Evolutionary conservation across 371 early-diverging fungal genomes (phyloP).

Genomic region (Mucor circinelloides): DNA sequence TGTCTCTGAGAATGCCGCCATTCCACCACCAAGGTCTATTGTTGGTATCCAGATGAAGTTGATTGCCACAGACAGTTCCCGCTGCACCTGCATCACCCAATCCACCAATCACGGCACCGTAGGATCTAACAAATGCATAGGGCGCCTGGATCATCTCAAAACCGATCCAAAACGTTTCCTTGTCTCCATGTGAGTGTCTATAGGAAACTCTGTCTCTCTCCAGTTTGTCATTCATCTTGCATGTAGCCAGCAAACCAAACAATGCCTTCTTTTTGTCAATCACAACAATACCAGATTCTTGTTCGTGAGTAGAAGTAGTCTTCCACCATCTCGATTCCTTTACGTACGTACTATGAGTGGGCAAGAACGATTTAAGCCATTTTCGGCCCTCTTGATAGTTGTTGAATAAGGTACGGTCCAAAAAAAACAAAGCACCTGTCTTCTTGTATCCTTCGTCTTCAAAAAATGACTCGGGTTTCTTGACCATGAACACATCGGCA

Average conservation of each 20-base stretch:
- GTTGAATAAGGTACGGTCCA: constrained; percentile 59
- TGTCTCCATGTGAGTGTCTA: constrained; percentile 50
- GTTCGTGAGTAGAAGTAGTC: constrained; percentile 52
- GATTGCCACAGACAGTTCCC: constrained; percentile 56
- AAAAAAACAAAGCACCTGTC: constrained; percentile 67
- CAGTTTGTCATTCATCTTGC: constrained; percentile 49
- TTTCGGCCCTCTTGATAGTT: constrained; percentile 35
- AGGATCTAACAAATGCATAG: constrained; percentile 55
- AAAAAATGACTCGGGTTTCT: constrained; percentile 62
- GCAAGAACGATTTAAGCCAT: constrained; percentile 54
- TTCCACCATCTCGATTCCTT: constrained; percentile 51
- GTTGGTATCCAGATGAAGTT: constrained; percentile 45
- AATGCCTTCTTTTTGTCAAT: constrained; percentile 51
- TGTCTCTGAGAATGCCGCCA: constrained; percentile 52
- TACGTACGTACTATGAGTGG: constrained; percentile 44
- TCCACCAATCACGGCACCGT: constrained; percentile 60
- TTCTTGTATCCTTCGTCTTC: constrained; percentile 55
- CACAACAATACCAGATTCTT: constrained; percentile 61
- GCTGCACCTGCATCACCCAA: constrained; percentile 47
- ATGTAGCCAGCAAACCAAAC: constrained; percentile 51
- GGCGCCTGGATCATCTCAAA: constrained; percentile 62
- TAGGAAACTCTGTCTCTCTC: constrained; percentile 47
- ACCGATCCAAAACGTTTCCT: constrained; percentile 63
- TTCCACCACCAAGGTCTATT: constrained; percentile 56
- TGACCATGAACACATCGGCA: constrained; percentile 73